Conservation (phyloP, 1,139 yeast species). For the Suhomyces guaymorum region DNA sequence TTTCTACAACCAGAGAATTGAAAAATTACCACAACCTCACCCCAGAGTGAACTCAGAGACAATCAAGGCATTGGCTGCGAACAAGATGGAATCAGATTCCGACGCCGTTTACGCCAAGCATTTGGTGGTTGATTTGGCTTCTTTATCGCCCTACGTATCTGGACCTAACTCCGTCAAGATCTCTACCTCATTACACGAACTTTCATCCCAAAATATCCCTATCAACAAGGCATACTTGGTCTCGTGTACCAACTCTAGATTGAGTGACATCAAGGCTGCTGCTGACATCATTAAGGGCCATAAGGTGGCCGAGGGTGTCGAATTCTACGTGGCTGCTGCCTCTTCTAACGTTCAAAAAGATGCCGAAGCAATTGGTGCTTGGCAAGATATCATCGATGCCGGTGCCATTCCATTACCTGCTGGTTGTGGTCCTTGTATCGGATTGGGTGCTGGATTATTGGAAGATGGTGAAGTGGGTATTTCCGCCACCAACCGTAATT, state of each 20-base stretch:
- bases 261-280: conserved; percentile 92
- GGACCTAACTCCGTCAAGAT: conserved; percentile 98
- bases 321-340: conserved; percentile 97
- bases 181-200: conserved; percentile 72
- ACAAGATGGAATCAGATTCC: conserved; percentile 57
- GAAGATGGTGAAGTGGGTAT: conserved; percentile 97
- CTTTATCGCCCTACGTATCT: conserved; percentile 86
- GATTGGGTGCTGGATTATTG: conserved; percentile 89
- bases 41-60: conserved; percentile 75
- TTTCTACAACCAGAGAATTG: conserved; percentile 73
- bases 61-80: conserved; percentile 48
- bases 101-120: conserved; percentile 89
- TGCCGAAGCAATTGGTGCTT: conserved; percentile 87
- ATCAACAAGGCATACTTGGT: conserved; percentile 94
- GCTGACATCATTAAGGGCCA: conserved; percentile 81
- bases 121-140: conserved; percentile 74
- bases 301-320: conserved; percentile 84
- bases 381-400: conserved; percentile 86
- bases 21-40: conserved; percentile 73
- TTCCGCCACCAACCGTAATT: conserved; percentile 96
- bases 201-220: conserved; percentile 69
- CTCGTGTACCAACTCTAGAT: conserved; percentile 95
- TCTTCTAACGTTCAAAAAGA: conserved; percentile 89
- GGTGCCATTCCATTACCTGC: conserved; percentile 97
- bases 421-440: conserved; percentile 99